These are phyloP conservation scores for Leccinellum luteum DNA, from an alignment of 768 basidiomycete genomes.

Conservation along the genomic window DNA sequence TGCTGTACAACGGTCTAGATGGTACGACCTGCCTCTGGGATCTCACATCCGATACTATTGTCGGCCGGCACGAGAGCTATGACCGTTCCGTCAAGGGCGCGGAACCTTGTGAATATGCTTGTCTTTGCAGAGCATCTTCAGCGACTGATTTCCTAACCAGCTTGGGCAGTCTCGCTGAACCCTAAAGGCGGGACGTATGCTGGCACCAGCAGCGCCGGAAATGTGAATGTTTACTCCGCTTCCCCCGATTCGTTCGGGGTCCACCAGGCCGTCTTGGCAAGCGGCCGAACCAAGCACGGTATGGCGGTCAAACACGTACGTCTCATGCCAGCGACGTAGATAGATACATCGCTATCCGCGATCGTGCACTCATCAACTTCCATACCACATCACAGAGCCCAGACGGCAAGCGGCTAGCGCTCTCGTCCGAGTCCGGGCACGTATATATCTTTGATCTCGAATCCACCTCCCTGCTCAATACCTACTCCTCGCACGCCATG, in stretches of 20 bases:
- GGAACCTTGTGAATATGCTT: conserved; percentile 61
- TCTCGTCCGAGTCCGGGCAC: conserved; percentile 85
- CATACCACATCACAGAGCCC: conserved; percentile 59
- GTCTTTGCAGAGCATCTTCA: neutral
- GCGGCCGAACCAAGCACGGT: conserved; percentile 75
- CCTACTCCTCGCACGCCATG: conserved; percentile 89
- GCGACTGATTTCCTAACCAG: conserved; percentile 33
- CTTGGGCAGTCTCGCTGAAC: conserved; percentile 83
- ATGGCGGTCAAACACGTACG: conserved; percentile 70
- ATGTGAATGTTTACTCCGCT: conserved; percentile 71
- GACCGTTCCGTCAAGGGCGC: conserved; percentile 48
- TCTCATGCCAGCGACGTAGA: conserved; percentile 11
- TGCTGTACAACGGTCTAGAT: conserved; percentile 80
- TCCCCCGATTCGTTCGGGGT: conserved; percentile 64
- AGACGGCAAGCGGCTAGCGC: conserved; percentile 77
- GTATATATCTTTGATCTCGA: conserved; percentile 84
- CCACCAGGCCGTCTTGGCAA: conserved; percentile 53
- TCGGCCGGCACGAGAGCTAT: conserved; percentile 74
- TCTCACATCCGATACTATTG: conserved; percentile 54
- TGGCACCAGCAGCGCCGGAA: conserved; percentile 69
- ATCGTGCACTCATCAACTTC: conserved; percentile 1
- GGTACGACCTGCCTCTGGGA: conserved; percentile 80
- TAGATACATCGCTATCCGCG: neutral
- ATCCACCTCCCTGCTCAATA: conserved; percentile 57
- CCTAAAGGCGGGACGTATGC: conserved; percentile 74